Evolutionary conservation across 352 stramenopile species (phyloP), one percentile per base, ranked within the genome.

Genomic region (Plasmopara muralis): DNA sequence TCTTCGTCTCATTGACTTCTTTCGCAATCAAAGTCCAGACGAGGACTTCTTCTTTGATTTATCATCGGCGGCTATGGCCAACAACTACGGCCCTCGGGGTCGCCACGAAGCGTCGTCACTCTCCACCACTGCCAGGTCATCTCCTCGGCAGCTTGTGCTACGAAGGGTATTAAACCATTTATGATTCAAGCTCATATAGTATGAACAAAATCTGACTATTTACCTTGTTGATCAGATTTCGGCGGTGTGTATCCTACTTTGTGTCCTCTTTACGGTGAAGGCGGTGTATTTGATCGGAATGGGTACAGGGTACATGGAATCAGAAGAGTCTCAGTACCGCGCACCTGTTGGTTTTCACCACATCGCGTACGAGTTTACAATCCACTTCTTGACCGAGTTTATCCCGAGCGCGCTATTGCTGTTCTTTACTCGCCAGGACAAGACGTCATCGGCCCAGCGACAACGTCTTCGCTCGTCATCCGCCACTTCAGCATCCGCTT

Each of bases 21-120:
- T 91, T 62, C 76, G 74, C 28, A 82, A 67, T 16, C 79, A 87
- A 55, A 76, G 72, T 1, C 72, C 70, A 0, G 76, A 89, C 43
- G 81, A 91, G 37, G 81, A 89, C 47, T 87, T 90, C 37, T 90
- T 88, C 64, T 90, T 90, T 39, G 77, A 90, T 48, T 70, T 83
- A n/a, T 75, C 74, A 5, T 62, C 63, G 6, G 66, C 59, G 2
- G 60, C 64, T 10, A 66, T 67, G 28, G 49, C 47, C 28, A 66
- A 57, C 43, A 54, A 57, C 35, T 64, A 67, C 35, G 50, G 53
- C 38, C 51, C 35, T 7, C 14, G 34, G 8, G 43, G 40, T 3
- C 49, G 58, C 28, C 43, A 55, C 6, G 41, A 43, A 46, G 31
- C 20, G 5, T 51, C 53, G 20, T 63, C 62, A n/a, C 59, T 63